Conservation (phyloP, 768 basidiomycete genomes). For the Suillus plorans region DNA sequence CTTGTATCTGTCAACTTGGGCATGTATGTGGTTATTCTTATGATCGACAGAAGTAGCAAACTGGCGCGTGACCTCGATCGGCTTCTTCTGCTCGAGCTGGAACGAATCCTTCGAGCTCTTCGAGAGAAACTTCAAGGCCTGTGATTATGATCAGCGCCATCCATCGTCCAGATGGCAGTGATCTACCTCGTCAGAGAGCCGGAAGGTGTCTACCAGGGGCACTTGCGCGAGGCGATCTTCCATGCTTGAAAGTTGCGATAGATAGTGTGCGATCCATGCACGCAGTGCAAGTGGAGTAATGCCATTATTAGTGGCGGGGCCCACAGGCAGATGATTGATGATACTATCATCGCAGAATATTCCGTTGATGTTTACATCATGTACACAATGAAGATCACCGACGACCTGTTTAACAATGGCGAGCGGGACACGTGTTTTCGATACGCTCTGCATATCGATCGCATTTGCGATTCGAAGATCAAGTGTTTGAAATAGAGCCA, state of each 20-base stretch:
- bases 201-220: conserved; percentile 25
- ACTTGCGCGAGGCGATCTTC: conserved; percentile 22
- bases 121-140: conserved; percentile 29
- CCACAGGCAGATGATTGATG: background rate
- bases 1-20: conserved; percentile 29
- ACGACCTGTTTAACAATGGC: conserved; percentile 19
- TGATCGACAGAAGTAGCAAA: conserved; percentile 17
- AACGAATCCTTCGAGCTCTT: conserved; percentile 25
- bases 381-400: background rate
- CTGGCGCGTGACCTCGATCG: conserved; percentile 21
- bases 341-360: conserved; percentile 11
- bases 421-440: conserved; percentile 17
- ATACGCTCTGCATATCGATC: conserved; percentile 28
- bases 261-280: conserved; percentile 32
- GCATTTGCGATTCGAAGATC: conserved; percentile 34
- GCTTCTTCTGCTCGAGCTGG: conserved; percentile 27
- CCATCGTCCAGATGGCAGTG: background rate
- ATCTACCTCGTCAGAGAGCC: conserved; percentile 19
- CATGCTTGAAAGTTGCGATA: conserved; percentile 23
- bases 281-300: conserved; percentile 26
- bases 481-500: conserved; percentile 30
- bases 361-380: conserved; percentile 17
- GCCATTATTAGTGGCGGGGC: background rate
- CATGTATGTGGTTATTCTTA: conserved; percentile 15
- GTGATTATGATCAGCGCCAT: background rate